Conservation (phyloP, 2,329 filamentous ascomycete genomes). For the Fusarium sp. region DNA sequence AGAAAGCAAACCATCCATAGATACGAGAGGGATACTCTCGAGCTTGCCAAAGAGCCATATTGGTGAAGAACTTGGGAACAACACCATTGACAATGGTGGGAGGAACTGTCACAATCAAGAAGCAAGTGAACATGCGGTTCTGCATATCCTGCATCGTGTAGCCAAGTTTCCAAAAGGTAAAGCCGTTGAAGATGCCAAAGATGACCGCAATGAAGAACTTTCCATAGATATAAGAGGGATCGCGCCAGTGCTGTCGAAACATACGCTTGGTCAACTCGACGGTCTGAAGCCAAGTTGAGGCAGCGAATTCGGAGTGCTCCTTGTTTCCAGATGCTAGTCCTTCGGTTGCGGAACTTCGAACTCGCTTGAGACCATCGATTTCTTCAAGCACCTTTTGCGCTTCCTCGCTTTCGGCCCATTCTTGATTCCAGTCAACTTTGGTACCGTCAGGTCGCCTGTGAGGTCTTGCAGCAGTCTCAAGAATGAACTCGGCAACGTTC, state of each 20-base stretch:
- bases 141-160: constrained; percentile 77
- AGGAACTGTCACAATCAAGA: constrained; percentile 72
- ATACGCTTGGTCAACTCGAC: constrained; percentile 75
- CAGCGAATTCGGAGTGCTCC: constrained; percentile 70
- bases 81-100: constrained; percentile 79
- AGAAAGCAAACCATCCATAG: constrained; percentile 83
- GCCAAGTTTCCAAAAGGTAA: constrained; percentile 80
- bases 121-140: constrained; percentile 80
- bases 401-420: constrained; percentile 76
- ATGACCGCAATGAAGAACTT: constrained; percentile 80
- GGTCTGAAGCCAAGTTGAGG: constrained; percentile 72
- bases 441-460: constrained; percentile 52
- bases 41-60: constrained; percentile 78
- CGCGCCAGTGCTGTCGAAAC: constrained; percentile 80
- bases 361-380: constrained; percentile 58
- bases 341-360: constrained; percentile 34
- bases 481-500: constrained; percentile 64
- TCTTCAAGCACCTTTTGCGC: constrained; percentile 70
- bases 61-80: constrained; percentile 82
- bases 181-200: constrained; percentile 82
- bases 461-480: constrained; percentile 58
- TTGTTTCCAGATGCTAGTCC: constrained; percentile 9
- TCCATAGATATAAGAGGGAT: constrained; percentile 80
- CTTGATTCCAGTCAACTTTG: constrained; percentile 77
- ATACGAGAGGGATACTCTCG: constrained; percentile 80